phyloP scores from a whole-genome alignment of 108 stramenopile species.

The Pseudonitzschia multiseries region DNA sequence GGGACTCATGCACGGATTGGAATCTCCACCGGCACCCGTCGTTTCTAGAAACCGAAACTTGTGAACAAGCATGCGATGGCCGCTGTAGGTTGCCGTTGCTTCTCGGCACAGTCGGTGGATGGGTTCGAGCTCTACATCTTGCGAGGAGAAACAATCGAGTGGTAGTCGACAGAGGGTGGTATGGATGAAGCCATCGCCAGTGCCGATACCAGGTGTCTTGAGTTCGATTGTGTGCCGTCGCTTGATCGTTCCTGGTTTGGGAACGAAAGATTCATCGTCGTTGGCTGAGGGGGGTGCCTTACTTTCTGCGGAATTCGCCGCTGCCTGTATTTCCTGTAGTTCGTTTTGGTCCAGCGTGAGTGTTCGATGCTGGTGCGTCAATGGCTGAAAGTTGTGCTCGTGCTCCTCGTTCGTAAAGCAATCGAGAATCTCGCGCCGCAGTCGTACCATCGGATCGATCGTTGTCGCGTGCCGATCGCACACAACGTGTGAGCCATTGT shows the following conservation, averaged over 20 bases:
- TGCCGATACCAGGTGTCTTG: conserved; percentile 54
- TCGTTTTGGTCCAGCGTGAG: background rate
- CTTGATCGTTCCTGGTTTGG: conserved; percentile 14
- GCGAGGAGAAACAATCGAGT: conserved; percentile 46
- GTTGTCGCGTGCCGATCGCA: conserved; percentile 54
- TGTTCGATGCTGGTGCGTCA: conserved; percentile 43
- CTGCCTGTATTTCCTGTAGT: background rate
- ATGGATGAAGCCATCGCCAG: conserved; percentile 65
- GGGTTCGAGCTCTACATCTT: conserved; percentile 50
- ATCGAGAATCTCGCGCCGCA: conserved; percentile 55
- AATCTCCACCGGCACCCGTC: conserved; percentile 59
- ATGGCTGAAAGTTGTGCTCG: conserved; percentile 33
- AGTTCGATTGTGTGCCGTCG: conserved; percentile 47
- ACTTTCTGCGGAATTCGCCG: background rate
- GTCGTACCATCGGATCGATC: conserved; percentile 46
- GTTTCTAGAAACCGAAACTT: conserved; percentile 60
- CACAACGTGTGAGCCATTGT: conserved; percentile 28
- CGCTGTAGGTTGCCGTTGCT: conserved; percentile 54
- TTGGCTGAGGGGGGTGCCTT: background rate
- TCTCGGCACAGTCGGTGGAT: conserved; percentile 59
- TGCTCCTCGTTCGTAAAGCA: conserved; percentile 57
- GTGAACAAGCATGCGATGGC: conserved; percentile 59
- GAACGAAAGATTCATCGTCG: background rate
- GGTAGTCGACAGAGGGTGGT: conserved; percentile 59
- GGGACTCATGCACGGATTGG: conserved; percentile 58